phyloP scores from a whole-genome alignment of 257 asterid species.

The Ehretia macrophylla region DNA sequence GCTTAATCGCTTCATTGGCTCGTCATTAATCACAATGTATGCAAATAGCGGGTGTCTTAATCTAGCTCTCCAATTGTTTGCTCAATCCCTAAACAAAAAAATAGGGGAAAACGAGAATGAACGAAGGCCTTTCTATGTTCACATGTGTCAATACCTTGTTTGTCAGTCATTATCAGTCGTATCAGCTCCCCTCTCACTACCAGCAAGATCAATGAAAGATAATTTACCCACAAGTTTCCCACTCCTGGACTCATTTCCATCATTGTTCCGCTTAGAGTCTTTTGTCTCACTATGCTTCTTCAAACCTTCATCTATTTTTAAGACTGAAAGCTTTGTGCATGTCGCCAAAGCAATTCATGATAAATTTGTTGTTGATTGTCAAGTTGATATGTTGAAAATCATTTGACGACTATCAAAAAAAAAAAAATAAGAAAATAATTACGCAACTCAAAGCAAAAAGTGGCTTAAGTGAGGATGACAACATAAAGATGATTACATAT shows the following conservation, averaged over 20 bases:
- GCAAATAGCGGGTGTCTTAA: constrained; percentile 53
- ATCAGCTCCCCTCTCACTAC: constrained; percentile 99
- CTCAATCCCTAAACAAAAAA: neutral
- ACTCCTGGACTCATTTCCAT: constrained; percentile 60
- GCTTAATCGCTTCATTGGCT: constrained; percentile 44
- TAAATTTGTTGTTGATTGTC: too few species aligned
- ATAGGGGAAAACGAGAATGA: too few species aligned
- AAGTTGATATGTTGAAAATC: too few species aligned
- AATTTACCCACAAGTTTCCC: constrained; percentile 94
- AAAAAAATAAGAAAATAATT: too few species aligned
- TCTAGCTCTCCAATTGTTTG: constrained; percentile 44
- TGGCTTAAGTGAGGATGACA: too few species aligned
- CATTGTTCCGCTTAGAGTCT: constrained; percentile 72
- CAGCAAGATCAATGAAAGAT: constrained; percentile 97
- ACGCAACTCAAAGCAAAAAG: too few species aligned
- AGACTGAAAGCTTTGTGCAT: too few species aligned
- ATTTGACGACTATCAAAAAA: too few species aligned
- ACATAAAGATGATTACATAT: too few species aligned
- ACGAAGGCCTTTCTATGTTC: too few species aligned
- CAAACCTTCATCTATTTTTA: too few species aligned
- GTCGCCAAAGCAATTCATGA: too few species aligned
- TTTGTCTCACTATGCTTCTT: constrained; percentile 88
- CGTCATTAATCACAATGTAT: constrained; percentile 54
- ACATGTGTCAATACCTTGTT: constrained; percentile 53
- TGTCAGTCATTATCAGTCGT: constrained; percentile 97